Evolutionary conservation across 805 yeast species (phyloP), one percentile per base, ranked within the genome.

Genomic region (Myxozyma mucilagina): DNA sequence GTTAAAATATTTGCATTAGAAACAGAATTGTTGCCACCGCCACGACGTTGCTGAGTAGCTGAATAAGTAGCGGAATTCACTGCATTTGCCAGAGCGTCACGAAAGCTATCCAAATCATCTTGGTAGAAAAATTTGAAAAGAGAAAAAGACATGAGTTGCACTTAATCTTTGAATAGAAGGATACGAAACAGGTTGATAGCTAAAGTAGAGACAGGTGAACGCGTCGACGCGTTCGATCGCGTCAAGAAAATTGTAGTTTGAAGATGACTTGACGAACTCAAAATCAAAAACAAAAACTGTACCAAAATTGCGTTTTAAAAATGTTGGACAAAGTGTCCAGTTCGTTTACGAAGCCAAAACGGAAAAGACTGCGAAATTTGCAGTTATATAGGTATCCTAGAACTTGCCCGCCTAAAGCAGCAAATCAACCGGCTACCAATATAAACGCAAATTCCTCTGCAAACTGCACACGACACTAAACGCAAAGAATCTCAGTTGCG

Each of bases 81-180:
- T 11, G 53, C 53, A 5, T 35, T 35, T 7, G 62, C 58, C 36
- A 62, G 39, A 32, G 34, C 20, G 4, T 60, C 43, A 6, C 50
- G 43, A 52, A 62, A 62, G 7, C 52, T 56, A 3, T 45, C 60
- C 34, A 62, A 43, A 53, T 62, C 65, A 61, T 62, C 61, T 41
- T 60, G 66, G 48, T 62, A 62, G 41, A 55, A 60, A 39, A 41
- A 48, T 39, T 56, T 61, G 53, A 62, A 62, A 11, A 62, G 53
- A 36, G 36, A 44, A 42, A 45, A 35, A n/a, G 61, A 53, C 64
- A 60, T 60, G 47, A 53, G 35, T 18, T 8, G 24, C 6, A 38
- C 11, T 20, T 6, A 7, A 44, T 18, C 16, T 41, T 8, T n/a
- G n/a, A n/a, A n/a, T n/a, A n/a, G n/a, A n/a, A n/a, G n/a, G n/a